These are phyloP conservation scores for Ocimum tenuiflorum DNA, from an alignment of 257 asterid genomes.

Conservation along the genomic window DNA sequence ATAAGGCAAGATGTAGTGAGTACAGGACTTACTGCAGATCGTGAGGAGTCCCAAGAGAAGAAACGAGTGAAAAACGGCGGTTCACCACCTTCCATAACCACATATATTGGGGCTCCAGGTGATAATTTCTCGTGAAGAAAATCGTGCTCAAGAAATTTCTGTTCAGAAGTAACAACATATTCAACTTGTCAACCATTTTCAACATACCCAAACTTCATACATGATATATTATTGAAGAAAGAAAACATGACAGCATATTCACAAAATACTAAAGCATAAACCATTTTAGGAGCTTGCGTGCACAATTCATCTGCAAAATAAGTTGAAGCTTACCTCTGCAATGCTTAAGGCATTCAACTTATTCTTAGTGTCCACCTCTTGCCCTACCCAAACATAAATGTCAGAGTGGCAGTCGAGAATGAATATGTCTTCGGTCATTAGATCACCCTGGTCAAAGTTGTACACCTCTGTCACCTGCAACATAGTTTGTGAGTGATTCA, in stretches of 20 bases:
- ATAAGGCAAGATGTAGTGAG: conserved; percentile 4
- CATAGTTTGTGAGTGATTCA: conserved; percentile 9
- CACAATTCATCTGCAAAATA: neutral
- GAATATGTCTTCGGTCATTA: conserved; percentile 90
- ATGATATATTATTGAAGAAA: neutral
- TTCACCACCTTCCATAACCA: conserved; percentile 85
- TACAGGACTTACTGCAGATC: conserved; percentile 58
- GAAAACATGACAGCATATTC: neutral
- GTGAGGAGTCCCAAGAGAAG: conserved; percentile 82
- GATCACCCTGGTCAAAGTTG: conserved; percentile 89
- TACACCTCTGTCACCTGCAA: conserved; percentile 82
- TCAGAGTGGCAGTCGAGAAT: conserved; percentile 86
- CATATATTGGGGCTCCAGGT: conserved; percentile 61
- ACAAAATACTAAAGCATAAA: too few species aligned
- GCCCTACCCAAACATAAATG: conserved; percentile 93
- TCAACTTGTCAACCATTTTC: neutral
- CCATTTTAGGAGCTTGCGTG: too few species aligned
- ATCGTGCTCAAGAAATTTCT: conserved; percentile 86
- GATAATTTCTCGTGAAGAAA: conserved; percentile 81
- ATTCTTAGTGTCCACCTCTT: conserved; percentile 57
- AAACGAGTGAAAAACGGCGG: conserved; percentile 87
- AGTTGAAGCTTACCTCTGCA: conserved; percentile 57
- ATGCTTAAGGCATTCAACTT: conserved; percentile 64
- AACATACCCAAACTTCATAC: neutral
- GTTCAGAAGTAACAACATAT: conserved; percentile 23